A percentile compares a stretch with the other conserved stretches of the same genome.
phyloP scores from a whole-genome alignment of 805 yeast species.

The Metschnikowia picachoensis region DNA sequence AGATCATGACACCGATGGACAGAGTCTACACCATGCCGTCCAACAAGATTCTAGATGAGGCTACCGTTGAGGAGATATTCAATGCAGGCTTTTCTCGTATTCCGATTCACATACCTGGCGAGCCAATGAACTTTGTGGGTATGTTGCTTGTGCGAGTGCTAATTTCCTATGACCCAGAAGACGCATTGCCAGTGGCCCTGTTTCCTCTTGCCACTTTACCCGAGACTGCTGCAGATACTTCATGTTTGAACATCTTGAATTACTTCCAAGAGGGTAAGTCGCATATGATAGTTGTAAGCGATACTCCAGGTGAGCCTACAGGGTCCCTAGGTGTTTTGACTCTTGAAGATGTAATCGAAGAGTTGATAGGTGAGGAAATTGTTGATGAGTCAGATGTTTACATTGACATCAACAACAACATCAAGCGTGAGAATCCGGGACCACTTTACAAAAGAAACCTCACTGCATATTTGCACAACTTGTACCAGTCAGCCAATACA shows the following conservation, averaged over 20 bases:
- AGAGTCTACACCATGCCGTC: slow-evolving; percentile 87
- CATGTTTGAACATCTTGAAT: slow-evolving; percentile 88
- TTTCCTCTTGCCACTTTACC: slow-evolving; percentile 96
- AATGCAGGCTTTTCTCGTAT: slow-evolving; percentile 93
- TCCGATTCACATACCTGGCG: slow-evolving; percentile 87
- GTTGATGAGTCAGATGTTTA: slow-evolving; percentile 95
- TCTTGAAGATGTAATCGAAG: slow-evolving; percentile 96
- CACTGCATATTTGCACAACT: slow-evolving; percentile 61
- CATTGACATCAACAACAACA: slow-evolving; percentile 83
- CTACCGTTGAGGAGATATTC: slow-evolving; percentile 81
- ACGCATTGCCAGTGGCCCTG: slow-evolving; percentile 83
- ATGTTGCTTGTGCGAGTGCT: slow-evolving; percentile 90
- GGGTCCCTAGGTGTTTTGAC: slow-evolving; percentile 93
- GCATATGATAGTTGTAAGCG: slow-evolving; percentile 92
- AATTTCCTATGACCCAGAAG: slow-evolving; percentile 96
- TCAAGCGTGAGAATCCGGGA: slow-evolving; percentile 73
- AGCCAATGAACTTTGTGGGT: slow-evolving; percentile 88
- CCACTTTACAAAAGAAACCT: slow-evolving; percentile 68
- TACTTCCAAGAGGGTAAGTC: slow-evolving; percentile 98
- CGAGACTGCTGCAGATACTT: slow-evolving; percentile 86
- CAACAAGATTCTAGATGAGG: slow-evolving; percentile 77
- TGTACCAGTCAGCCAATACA: slow-evolving; percentile 38
- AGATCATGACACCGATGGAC: slow-evolving; percentile 91
- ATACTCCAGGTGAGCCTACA: slow-evolving; percentile 72
- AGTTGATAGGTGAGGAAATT: slow-evolving; percentile 94